Evolutionary conservation across 2,329 filamentous ascomycete species (phyloP), one percentile per base, ranked within the genome.

Genomic region (Exophiala xenobiotica): DNA sequence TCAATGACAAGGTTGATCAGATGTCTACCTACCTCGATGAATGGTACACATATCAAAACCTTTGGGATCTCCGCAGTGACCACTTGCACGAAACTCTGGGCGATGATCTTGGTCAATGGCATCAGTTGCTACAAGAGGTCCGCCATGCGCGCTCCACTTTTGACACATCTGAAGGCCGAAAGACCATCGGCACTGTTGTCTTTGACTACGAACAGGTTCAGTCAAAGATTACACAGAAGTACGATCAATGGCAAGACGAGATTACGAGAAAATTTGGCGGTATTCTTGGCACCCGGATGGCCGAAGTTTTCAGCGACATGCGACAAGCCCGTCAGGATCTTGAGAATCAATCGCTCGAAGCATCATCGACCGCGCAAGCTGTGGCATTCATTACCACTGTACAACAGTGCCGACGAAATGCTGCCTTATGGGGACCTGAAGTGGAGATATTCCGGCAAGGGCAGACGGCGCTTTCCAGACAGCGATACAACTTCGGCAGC

Each of bases 171-270:
- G 93, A 96, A 67, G 89, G 95, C 59, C 93, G 87, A 69, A 87
- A 88, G 31, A 87, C 87, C 1, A 99, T 99, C 67, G 93, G 93
- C 3, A 92, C 95, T 69, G 84, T 97, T 47, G 90, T 87, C 3
- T 90, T 99, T 64, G 92, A 99, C 68, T 99, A 99, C 65, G 93
- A 97, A 64, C 95, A 99, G 70, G 93, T 99, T 0, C 95, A 99
- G 70, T 90, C 92, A 51, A 96, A 96, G 71, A 93, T 99, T 69
- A 99, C 97, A 64, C 90, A 90, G 63, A 99, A 97, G 69, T 99
- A 99, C 67, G 95, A 99, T 67, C 92, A 97, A 69, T 99, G 95
- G 93, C 93, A 99, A 69, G 90, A 96, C 63, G 93, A 99, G 60
- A 95, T 99, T 49, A 78, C 97, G 29, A 82, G 88, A 62, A 96